Evolutionary conservation across 345 rosid genomes (phyloP), one percentile per base, ranked within the genome.

Genomic region (Pistacia atlantica): DNA sequence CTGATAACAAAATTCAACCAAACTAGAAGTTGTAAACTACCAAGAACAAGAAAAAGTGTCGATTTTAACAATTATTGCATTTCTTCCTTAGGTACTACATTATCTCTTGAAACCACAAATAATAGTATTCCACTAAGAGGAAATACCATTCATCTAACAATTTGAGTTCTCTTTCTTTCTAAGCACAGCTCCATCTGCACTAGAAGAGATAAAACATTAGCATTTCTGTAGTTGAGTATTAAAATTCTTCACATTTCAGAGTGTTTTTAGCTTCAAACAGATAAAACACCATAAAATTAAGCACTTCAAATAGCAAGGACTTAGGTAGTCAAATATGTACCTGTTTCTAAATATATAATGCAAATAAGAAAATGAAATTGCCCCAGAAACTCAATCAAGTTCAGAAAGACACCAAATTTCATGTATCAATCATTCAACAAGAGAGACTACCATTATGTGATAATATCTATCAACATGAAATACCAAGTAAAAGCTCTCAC

Each of bases 161-260:
- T 20, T 13, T 46, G 20, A 51, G 51, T n/a, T 49, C 68, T 63
- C 35, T 31, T 46, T 56, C 45, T 60, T 46, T 25, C 20, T n/a
- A 60, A 59, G 1, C 58, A n/a, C 33, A 63, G 1, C 38, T 65
- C 62, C 46, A 38, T 65, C 77, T 74, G 71, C 71, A 35, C 63
- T 48, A 63, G 22, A 37, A 8, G 8, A 35, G 22, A 65, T 46
- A 16, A n/a, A 49, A 18, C 11, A 33, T 45, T 28, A 73, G 33
- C 16, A 33, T 52, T 63, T 33, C 45, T 18, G 20, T 49, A 11
- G 69, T 17, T 2, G 7, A 10, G 11, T 42, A 60, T 46, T 28
- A 28, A 9, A 13, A 17, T 60, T 72, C 60, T 20, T 52, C 22
- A 68, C 25, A 51, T 3, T 68, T 49, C 6, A 2, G 31, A 16